Conservation (phyloP, 495 filamentous ascomycete species). For the Cudoniella acicularis region DNA sequence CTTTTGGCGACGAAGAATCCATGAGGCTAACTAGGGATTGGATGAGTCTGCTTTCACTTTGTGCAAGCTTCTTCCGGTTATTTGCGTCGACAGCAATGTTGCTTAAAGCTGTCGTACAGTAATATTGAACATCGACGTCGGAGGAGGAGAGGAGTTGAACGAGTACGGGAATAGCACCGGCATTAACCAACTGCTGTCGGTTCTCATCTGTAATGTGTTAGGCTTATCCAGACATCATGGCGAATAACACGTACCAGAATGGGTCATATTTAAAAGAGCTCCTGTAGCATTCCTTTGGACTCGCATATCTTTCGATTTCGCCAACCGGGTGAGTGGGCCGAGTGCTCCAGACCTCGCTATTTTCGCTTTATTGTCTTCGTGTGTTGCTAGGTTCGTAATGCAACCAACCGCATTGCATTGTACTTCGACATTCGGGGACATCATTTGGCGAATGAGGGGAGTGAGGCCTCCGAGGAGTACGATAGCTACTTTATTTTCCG, state of each 20-base stretch:
- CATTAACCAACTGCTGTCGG: slow-evolving; percentile 92
- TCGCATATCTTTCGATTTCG: slow-evolving; percentile 97
- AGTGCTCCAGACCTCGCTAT: slow-evolving; percentile 94
- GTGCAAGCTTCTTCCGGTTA: slow-evolving; percentile 85
- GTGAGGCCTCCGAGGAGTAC: slow-evolving; percentile 85
- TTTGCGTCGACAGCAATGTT: slow-evolving; percentile 94
- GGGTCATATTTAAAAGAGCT: slow-evolving; percentile 96
- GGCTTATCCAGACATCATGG: not conserved
- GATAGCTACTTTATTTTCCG: slow-evolving; percentile 95
- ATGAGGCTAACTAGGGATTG: slow-evolving; percentile 93
- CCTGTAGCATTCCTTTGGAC: slow-evolving; percentile 97
- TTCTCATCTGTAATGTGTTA: slow-evolving; percentile 71
- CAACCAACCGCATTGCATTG: slow-evolving; percentile 99
- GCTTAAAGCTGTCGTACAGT: slow-evolving; percentile 96
- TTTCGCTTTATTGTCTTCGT: slow-evolving; percentile 98
- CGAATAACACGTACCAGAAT: slow-evolving; percentile 70
- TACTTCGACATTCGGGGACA: slow-evolving; percentile 97
- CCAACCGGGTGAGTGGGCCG: slow-evolving; percentile 82
- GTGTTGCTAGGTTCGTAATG: slow-evolving; percentile 96
- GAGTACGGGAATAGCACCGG: slow-evolving; percentile 92
- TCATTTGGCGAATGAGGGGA: slow-evolving; percentile 96
- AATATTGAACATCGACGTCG: slow-evolving; percentile 98
- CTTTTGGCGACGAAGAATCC: slow-evolving; percentile 95
- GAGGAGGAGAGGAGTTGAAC: slow-evolving; percentile 87
- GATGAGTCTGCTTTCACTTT: slow-evolving; percentile 83